These are phyloP conservation scores for Begonia loranthoides DNA, from an alignment of 306 rosid species.

Conservation along the genomic window DNA sequence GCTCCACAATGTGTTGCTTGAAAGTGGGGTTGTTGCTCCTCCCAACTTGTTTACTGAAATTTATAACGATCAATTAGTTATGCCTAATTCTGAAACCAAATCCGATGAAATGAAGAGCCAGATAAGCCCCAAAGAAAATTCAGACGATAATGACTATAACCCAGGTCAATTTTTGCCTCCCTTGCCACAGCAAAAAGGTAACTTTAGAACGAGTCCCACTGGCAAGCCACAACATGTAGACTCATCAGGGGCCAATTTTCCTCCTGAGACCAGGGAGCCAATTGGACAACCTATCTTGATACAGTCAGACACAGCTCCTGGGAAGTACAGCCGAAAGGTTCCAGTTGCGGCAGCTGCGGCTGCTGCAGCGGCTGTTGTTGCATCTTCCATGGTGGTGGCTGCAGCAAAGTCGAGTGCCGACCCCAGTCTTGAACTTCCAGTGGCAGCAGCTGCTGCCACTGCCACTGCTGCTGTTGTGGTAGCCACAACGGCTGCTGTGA, in stretches of 20 bases:
- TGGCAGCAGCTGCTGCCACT: slow-evolving; percentile 95
- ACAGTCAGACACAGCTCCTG: slow-evolving; percentile 37
- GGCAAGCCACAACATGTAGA: slow-evolving; percentile 42
- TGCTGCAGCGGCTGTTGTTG: slow-evolving; percentile 88
- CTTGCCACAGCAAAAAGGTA: slow-evolving; percentile 36
- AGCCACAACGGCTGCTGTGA: slow-evolving; percentile 88
- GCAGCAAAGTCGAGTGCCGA: slow-evolving; percentile 53
- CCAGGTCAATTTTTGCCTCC: slow-evolving; percentile 39
- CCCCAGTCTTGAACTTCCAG: slow-evolving; percentile 63
- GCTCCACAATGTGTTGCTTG: slow-evolving; percentile 86
- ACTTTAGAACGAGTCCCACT: slow-evolving; percentile 36
- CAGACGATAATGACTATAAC: slow-evolving; percentile 21
- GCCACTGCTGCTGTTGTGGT: slow-evolving; percentile 95
- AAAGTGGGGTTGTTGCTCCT: slow-evolving; percentile 94
- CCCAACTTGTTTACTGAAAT: slow-evolving; percentile 70
- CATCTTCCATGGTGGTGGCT: slow-evolving; percentile 87
- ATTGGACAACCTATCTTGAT: slow-evolving; percentile 28
- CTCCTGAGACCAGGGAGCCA: slow-evolving; percentile 40
- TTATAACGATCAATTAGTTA: slow-evolving; percentile 47
- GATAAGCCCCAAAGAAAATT: slow-evolving; percentile 25
- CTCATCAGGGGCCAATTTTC: slow-evolving; percentile 38
- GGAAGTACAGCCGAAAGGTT: slow-evolving; percentile 49
- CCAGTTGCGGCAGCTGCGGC: slow-evolving; percentile 93
- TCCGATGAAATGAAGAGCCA: slow-evolving; percentile 29
- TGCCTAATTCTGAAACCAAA: slow-evolving; percentile 26